phyloP scores from a whole-genome alignment of 805 yeast species.

The Saccharomycopsis javanensis region DNA sequence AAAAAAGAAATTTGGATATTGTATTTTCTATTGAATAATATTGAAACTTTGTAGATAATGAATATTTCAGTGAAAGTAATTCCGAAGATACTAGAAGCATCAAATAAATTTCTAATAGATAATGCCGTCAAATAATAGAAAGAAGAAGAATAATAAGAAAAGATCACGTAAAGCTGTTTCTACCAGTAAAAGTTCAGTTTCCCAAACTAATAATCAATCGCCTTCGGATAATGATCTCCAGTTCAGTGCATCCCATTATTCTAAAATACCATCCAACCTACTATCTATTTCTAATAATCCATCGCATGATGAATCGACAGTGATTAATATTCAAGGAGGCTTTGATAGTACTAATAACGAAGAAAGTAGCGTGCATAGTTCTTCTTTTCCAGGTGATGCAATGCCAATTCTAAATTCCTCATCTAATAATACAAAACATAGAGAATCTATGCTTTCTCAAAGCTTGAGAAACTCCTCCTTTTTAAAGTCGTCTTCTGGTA shows the following conservation, averaged over 20 bases:
- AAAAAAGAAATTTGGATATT: no score
- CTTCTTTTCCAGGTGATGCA: background rate
- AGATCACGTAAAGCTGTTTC: background rate
- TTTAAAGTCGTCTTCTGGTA: background rate
- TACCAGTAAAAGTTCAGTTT: background rate
- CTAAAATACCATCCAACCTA: background rate
- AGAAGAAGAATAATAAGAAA: background rate
- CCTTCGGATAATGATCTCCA: background rate
- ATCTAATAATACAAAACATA: background rate
- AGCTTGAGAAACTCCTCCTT: slow-evolving; percentile 11
- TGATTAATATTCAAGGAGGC: slow-evolving; percentile 8
- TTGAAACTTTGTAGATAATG: no score
- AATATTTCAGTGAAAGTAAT: no score
- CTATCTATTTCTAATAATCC: background rate
- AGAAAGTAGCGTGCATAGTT: background rate
- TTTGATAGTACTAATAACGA: background rate
- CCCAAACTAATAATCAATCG: background rate
- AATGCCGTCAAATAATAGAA: background rate
- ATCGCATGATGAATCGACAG: slow-evolving; percentile 2
- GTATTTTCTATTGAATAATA: no score
- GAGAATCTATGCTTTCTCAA: slow-evolving; percentile 18
- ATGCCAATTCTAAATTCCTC: background rate
- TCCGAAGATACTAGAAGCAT: no score
- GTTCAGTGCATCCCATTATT: slow-evolving; percentile 3
- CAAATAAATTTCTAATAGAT: background rate